These are phyloP conservation scores for Microdochium trichocladiopsis DNA, from an alignment of 2,329 filamentous ascomycete species.

Conservation along the genomic window DNA sequence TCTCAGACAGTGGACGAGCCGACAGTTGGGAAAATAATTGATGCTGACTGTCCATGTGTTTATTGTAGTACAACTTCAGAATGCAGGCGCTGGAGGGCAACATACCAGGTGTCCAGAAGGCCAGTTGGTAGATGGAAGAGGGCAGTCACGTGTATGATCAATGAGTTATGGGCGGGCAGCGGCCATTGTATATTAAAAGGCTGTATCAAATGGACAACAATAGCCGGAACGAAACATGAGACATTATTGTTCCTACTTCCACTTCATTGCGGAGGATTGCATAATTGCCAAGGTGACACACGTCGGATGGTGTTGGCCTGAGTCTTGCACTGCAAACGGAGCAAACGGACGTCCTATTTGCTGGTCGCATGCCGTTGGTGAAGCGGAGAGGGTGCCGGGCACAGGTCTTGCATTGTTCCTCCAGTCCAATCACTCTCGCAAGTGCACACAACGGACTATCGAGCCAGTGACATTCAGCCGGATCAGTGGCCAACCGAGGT, in stretches of 20 bases:
- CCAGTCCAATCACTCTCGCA: too few species aligned
- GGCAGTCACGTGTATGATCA: conserved; percentile 10
- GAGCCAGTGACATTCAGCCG: too few species aligned
- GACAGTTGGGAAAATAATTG: conserved; percentile 7
- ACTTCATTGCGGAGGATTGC: too few species aligned
- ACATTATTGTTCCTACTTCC: background rate
- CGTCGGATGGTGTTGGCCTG: too few species aligned
- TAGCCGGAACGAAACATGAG: background rate
- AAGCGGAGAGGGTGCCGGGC: too few species aligned
- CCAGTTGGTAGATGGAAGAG: conserved; percentile 68
- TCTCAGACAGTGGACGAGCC: background rate
- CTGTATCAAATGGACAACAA: background rate
- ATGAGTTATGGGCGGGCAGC: background rate
- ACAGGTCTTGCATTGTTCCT: too few species aligned
- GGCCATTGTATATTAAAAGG: background rate
- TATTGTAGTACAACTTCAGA: conserved; percentile 78
- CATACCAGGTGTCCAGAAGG: conserved; percentile 89
- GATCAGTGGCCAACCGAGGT: too few species aligned
- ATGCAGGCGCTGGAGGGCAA: conserved; percentile 80
- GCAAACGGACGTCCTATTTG: background rate
- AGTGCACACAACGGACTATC: too few species aligned
- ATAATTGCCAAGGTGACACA: too few species aligned
- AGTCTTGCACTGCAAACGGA: too few species aligned
- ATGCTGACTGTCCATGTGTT: conserved; percentile 14
- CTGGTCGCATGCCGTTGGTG: too few species aligned